These are phyloP conservation scores for Paulownia fortunei DNA, from an alignment of 257 asterid species.

Conservation along the genomic window DNA sequence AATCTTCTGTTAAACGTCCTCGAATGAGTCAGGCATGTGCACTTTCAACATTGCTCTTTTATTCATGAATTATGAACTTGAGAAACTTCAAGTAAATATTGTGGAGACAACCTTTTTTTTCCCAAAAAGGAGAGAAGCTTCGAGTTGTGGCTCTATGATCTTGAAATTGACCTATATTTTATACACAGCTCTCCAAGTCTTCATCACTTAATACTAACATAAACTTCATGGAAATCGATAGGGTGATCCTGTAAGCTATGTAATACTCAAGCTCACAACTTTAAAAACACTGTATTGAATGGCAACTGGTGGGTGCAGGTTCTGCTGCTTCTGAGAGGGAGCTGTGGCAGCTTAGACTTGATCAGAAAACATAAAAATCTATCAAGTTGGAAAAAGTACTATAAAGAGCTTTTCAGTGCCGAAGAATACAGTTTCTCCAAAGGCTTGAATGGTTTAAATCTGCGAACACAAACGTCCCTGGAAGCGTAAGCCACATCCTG, in stretches of 20 bases:
- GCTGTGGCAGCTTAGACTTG: slow-evolving; percentile 66
- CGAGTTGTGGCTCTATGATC: too few species aligned
- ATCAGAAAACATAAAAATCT: slow-evolving; percentile 56
- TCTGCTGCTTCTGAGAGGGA: slow-evolving; percentile 75
- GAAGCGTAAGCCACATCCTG: too few species aligned
- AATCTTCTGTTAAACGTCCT: slow-evolving; percentile 64
- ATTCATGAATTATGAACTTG: not conserved
- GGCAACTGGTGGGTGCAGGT: not conserved
- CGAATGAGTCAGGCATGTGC: slow-evolving; percentile 62
- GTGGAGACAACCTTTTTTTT: too few species aligned
- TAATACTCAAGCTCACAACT: too few species aligned
- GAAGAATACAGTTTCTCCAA: slow-evolving; percentile 45
- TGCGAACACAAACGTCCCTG: slow-evolving; percentile 26
- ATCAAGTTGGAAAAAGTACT: slow-evolving; percentile 67
- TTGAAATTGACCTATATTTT: too few species aligned
- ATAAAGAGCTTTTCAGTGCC: slow-evolving; percentile 62
- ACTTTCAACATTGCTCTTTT: not conserved
- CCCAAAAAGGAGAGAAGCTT: too few species aligned
- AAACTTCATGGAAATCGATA: too few species aligned
- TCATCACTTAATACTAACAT: too few species aligned
- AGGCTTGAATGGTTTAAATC: slow-evolving; percentile 27
- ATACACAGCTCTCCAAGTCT: too few species aligned
- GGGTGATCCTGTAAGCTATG: too few species aligned
- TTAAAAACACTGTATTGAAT: too few species aligned
- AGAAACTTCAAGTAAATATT: too few species aligned